Base-by-base conservation (phyloP, 2,329 filamentous ascomycete genomes). In the Mycocentrospora acerina region DNA sequence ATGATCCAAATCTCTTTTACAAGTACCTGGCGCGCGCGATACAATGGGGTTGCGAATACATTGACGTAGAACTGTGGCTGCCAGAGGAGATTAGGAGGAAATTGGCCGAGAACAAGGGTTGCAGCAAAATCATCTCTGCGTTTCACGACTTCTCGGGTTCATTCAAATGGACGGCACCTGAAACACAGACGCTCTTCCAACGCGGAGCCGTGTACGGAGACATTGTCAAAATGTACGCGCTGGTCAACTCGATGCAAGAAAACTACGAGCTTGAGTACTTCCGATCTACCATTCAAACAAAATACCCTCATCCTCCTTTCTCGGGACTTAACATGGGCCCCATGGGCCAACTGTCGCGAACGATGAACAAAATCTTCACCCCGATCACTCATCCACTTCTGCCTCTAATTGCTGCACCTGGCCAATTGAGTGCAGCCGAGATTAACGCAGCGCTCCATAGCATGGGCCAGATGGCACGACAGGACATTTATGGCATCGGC, bases 191-290 rank as follows among this genome's bases (percentile, higher is more conserved):
- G 9, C 77, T 91, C 4, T 94, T 90, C 53, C 73, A 80, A 42
- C 78, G 83, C 51, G 88, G 85, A 7, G 79, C 80, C 31, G 80
- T 81, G 42, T 89, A 90, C 52, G 85, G 86, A 31, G 88, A 94
- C 63, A 88, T 94, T 40, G 83, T 94, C 59, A 94, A 93, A 72
- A 93, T 94, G 86, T 93, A 93, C 57, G 83, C 85, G 22, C 84
- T 90, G 59, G 87, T 89, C 59, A 85, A 82, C 60, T 84, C 85
- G 27, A 83, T 86, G 61, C 88, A 90, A 59, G 88, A 90, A 55
- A 93, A 94, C 66, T 93, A 94, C 60, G 88, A 94, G 69, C 77
- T 94, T 24, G 89, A 94, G 66, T 90, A 90, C 66, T 94, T 95
- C 69, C 83, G 88, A 19, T 89, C 86, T 9, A 78, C 82, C 49